A percentile compares a stretch with the other conserved stretches of the same genome.
phyloP scores from a whole-genome alignment of 2,329 filamentous ascomycete species.

The Ophidiomyces ophidiicola region DNA sequence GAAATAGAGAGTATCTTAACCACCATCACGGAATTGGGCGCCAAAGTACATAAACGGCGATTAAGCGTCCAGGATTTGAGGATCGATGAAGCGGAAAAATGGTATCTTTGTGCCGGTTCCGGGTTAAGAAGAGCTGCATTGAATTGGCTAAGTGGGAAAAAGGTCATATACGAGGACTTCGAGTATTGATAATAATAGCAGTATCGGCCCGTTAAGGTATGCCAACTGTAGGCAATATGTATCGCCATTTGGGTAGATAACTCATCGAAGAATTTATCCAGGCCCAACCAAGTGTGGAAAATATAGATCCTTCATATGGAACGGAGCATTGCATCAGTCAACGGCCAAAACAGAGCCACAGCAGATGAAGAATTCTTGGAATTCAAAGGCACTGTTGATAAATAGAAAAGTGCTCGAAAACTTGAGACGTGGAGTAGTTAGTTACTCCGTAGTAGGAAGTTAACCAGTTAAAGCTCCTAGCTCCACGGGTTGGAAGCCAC shows the following conservation, averaged over 20 bases:
- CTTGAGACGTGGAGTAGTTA: no score
- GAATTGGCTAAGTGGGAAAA: conserved; percentile 45
- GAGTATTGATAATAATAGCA: conserved; percentile 42
- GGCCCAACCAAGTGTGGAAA: no score
- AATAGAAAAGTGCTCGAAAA: no score
- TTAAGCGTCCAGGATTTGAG: conserved; percentile 38
- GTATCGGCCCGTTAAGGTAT: neutral
- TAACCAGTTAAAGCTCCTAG: neutral
- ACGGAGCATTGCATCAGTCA: no score
- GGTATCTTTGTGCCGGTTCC: conserved; percentile 49
- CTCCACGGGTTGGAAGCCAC: neutral
- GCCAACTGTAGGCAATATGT: no score
- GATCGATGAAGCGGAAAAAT: conserved; percentile 31
- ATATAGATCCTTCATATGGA: no score
- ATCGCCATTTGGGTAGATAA: no score
- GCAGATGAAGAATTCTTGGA: no score
- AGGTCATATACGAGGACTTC: conserved; percentile 49
- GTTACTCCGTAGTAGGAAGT: no score
- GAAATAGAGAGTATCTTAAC: conserved; percentile 36
- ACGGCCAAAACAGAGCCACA: no score
- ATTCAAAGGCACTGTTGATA: no score
- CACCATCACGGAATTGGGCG: conserved; percentile 18
- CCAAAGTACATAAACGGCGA: conserved; percentile 34
- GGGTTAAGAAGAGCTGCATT: conserved; percentile 39
- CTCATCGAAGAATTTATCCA: no score